Conservation (phyloP, 768 basidiomycete genomes). For the Suillus hirtellus region DNA sequence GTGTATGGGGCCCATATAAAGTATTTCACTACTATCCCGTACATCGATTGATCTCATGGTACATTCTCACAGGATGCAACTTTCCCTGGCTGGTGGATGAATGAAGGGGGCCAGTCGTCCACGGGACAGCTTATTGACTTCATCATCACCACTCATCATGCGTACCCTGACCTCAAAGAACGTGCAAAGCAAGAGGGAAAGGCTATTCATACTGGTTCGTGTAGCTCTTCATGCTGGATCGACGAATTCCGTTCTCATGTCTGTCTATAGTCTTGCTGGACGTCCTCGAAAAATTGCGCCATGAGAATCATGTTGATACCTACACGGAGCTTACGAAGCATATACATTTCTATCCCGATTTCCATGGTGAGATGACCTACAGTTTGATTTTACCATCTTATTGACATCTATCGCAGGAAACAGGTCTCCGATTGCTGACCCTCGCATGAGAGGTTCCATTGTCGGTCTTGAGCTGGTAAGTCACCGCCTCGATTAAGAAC, state of each 20-base stretch:
- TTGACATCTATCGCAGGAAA: constrained; percentile 60
- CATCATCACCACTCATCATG: constrained; percentile 88
- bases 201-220: constrained; percentile 57
- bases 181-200: constrained; percentile 58
- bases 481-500: neutral
- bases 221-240: neutral
- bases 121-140: constrained; percentile 96
- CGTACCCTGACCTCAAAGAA: constrained; percentile 70
- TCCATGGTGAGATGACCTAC: constrained; percentile 62
- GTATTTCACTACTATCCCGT: constrained; percentile 33
- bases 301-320: constrained; percentile 54
- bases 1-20: constrained; percentile 92
- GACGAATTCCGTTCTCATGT: neutral
- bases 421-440: constrained; percentile 93
- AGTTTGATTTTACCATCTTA: neutral
- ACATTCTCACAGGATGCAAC: constrained; percentile 63
- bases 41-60: constrained; percentile 10
- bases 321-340: constrained; percentile 87
- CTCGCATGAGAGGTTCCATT: constrained; percentile 92
- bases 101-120: constrained; percentile 97
- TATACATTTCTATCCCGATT: constrained; percentile 93
- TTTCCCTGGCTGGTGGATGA: constrained; percentile 99
- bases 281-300: constrained; percentile 64
- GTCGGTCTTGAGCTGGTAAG: constrained; percentile 78
- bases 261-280: constrained; percentile 65